Evolutionary conservation across 192 early-diverging fungal species (phyloP).

Genomic region (Thoreauomyces humboldtii): DNA sequence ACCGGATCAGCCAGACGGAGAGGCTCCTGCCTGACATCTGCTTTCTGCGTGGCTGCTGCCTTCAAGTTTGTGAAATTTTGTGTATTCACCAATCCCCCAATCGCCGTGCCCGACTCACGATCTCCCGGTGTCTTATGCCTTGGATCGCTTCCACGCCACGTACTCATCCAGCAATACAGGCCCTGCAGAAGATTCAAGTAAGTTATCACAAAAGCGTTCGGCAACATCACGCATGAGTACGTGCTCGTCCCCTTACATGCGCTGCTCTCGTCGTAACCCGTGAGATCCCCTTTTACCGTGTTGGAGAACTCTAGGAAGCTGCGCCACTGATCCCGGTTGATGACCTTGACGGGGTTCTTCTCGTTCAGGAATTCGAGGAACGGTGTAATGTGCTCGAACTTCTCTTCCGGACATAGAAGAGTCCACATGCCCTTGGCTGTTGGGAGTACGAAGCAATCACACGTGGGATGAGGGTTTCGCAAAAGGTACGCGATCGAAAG

Average conservation of each 20-base stretch:
- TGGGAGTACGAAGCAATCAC: no score
- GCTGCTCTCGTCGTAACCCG: constrained; percentile 56
- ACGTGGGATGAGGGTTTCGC: no score
- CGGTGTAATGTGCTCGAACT: constrained; percentile 38
- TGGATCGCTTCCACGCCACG: constrained; percentile 61
- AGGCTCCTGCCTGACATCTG: no score
- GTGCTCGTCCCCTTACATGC: constrained; percentile 51
- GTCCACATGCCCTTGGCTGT: constrained; percentile 54
- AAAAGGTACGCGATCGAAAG: no score
- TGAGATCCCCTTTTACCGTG: constrained; percentile 45
- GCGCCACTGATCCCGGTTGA: constrained; percentile 68
- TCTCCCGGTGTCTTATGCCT: no score
- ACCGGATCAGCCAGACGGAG: no score
- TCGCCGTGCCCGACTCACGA: no score
- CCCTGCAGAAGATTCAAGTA: no score
- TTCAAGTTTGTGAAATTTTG: no score
- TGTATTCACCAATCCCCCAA: no score
- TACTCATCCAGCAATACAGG: constrained; percentile 68
- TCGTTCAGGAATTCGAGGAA: constrained; percentile 55
- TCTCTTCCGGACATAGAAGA: constrained; percentile 41
- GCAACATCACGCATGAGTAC: background rate
- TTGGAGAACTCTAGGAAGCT: constrained; percentile 62
- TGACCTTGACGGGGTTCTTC: constrained; percentile 49
- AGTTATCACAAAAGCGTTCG: background rate
- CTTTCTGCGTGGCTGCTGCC: no score